Percentiles rank a stretch among this genome's conserved stretches.
These are phyloP conservation scores for Solanum virginianum DNA, from an alignment of 257 asterid genomes.

Conservation along the genomic window DNA sequence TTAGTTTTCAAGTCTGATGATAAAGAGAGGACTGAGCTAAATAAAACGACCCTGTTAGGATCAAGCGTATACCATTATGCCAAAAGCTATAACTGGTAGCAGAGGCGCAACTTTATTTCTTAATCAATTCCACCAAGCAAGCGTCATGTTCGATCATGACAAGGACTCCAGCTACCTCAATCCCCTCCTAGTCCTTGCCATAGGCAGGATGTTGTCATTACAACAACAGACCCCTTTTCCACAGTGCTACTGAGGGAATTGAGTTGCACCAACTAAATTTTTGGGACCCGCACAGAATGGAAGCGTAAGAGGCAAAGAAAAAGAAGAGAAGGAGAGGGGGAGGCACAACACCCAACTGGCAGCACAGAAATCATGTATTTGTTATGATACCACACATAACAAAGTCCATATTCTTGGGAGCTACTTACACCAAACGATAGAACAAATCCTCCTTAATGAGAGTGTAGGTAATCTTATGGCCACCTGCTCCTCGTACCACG, in stretches of 20 bases:
- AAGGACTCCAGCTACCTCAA: too few relatives aligned
- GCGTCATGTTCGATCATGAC: too few relatives aligned
- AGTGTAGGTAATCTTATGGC: constrained; percentile 78
- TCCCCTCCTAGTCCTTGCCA: too few relatives aligned
- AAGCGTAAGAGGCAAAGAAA: background rate
- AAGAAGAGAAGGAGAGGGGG: background rate
- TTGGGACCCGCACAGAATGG: constrained; percentile 55
- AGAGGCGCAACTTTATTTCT: too few relatives aligned
- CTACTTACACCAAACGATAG: constrained; percentile 89
- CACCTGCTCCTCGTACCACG: constrained; percentile 95
- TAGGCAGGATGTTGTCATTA: too few relatives aligned
- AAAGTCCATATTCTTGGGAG: background rate
- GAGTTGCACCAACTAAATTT: constrained; percentile 11
- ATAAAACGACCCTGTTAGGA: background rate
- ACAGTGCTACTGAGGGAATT: background rate
- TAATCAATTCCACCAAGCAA: too few relatives aligned
- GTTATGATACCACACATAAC: background rate
- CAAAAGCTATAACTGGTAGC: too few relatives aligned
- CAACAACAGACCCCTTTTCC: too few relatives aligned
- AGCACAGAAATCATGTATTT: background rate
- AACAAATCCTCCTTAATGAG: constrained; percentile 76
- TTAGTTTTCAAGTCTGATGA: background rate
- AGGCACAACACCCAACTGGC: background rate
- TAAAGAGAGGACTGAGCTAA: background rate
- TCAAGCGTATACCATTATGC: too few relatives aligned